A percentile compares a stretch with the other conserved stretches of the same genome.
Conservation (phyloP, 495 filamentous ascomycete genomes). For the Neurospora pannonica region DNA sequence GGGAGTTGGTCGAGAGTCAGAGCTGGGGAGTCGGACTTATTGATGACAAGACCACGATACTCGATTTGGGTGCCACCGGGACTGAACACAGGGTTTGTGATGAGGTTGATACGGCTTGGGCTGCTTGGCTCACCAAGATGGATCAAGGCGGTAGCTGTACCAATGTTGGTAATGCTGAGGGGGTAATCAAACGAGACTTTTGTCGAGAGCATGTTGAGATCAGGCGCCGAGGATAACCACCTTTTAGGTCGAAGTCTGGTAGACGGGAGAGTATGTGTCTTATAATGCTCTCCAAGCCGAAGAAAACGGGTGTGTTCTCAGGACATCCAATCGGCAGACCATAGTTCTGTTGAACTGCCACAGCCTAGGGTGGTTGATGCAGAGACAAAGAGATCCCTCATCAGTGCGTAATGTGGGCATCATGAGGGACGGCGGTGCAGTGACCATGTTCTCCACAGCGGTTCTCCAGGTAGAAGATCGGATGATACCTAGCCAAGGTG, state of each 20-base stretch:
- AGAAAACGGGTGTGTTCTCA: too few relatives aligned
- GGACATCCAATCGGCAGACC: too few relatives aligned
- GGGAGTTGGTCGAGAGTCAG: slow-evolving; percentile 32
- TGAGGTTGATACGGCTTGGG: slow-evolving; percentile 30
- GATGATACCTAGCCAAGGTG: neutral
- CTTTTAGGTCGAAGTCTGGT: neutral
- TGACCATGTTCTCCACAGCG: neutral
- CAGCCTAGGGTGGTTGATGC: neutral
- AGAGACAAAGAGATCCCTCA: neutral
- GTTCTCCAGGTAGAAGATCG: neutral
- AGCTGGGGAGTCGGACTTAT: slow-evolving; percentile 30
- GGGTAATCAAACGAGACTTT: neutral
- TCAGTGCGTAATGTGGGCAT: neutral
- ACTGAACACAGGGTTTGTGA: slow-evolving; percentile 48
- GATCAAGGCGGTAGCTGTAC: slow-evolving; percentile 43
- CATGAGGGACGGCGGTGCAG: neutral
- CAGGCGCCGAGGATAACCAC: neutral
- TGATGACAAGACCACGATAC: slow-evolving; percentile 12
- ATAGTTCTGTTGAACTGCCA: neutral
- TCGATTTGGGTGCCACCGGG: slow-evolving; percentile 32
- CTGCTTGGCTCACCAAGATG: slow-evolving; percentile 19
- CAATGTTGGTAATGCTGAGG: slow-evolving; percentile 37
- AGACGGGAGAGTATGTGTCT: neutral
- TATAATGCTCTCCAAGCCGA: neutral
- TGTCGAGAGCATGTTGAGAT: neutral